Base-by-base conservation (phyloP, 2,329 filamentous ascomycete genomes). In the Aulographum hederae region DNA sequence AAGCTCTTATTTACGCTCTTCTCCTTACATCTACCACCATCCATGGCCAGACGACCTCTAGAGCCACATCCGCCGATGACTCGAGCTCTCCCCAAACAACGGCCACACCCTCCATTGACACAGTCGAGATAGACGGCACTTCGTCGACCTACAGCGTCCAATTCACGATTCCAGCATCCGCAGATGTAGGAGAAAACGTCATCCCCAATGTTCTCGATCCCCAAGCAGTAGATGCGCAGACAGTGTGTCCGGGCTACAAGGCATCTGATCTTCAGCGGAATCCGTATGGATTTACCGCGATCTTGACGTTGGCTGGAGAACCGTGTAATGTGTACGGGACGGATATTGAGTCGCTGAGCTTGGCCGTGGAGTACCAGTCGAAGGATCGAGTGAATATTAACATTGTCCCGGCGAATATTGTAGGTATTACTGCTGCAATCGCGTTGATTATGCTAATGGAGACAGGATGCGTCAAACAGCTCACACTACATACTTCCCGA, bases 281-380 rank as follows among this genome's bases (percentile, higher is more conserved):
- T 10, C 41, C 49, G 3, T 45, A 50, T 36, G 67, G 67, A 3
- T 53, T 73, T 32, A 62, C 54, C 2, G 69, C 67, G 5, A 58
- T 52, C 4, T 43, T 73, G 41, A 53, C 43, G 0, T 46, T 73
- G 32, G 65, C 65, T 23, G 69, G 67, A 3, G 40, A 55, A 15
- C 47, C 66, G 18, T 73, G 81, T 57, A 78, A 86, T 50, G 67
- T 71, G 15, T 91, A 86, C 39, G 81, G 82, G 0, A 75, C 64
- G 5, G 82, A 91, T 46, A 57, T 91, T 18, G 61, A 73, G 16
- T 57, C 64, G 4, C 56, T 91, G 30, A 65, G 62, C 21, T 56
- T 91, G 19, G 64, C 69, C 3, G 73, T 89, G 10, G 67, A 74
- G 43, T 76, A 74, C 40, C 71, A 80, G 46, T 63, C 67, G 4